Evolutionary conservation across 2,329 filamentous ascomycete species (phyloP), one percentile per base, ranked within the genome.

Genomic region (Chaetomium strumarium): DNA sequence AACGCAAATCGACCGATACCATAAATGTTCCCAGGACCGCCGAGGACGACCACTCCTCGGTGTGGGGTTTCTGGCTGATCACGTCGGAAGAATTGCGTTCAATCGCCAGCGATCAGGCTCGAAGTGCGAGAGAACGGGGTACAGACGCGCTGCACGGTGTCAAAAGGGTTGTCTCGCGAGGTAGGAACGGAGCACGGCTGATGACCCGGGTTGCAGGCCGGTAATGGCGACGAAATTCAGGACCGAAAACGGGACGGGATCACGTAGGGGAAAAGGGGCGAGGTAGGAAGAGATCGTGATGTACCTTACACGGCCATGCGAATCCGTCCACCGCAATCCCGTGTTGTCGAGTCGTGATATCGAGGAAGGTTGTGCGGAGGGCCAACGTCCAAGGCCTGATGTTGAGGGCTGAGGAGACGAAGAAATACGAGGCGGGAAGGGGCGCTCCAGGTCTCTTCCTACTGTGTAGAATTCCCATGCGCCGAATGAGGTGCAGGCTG

Each of bases 371-470:
- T 19, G 46, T 55, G 39, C 20, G 46, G 41, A 42, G 46, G 45
- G 41, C 39, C 55, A 37, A 51, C 40, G 19, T 44, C 31, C n/a
- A 19, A 40, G 43, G 29, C 29, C 30, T 44, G 43, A 34, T 30
- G 36, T 47, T 20, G 53, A 54, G 47, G 51, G 52, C 51, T 55
- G 52, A 52, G 48, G 46, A 47, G 46, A 19, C 43, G 51, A 55
- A 61, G 57, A 61, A 63, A 61, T 62, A 58, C 58, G 58, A 62
- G 60, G 58, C 61, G 58, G 61, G 57, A 60, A 60, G 58, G 58
- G 55, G 55, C 52, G 52, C n/a, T 14, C 33, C 33, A 34, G 33
- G 33, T 41, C 43, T 52, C 55, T 57, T 58, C 45, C 49, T 51
- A n/a, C n/a, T n/a, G n/a, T n/a, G n/a, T n/a, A 53, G 37, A 50